phyloP scores from a whole-genome alignment of 2,329 filamentous ascomycete species.

The Diaporthe nobilis region DNA sequence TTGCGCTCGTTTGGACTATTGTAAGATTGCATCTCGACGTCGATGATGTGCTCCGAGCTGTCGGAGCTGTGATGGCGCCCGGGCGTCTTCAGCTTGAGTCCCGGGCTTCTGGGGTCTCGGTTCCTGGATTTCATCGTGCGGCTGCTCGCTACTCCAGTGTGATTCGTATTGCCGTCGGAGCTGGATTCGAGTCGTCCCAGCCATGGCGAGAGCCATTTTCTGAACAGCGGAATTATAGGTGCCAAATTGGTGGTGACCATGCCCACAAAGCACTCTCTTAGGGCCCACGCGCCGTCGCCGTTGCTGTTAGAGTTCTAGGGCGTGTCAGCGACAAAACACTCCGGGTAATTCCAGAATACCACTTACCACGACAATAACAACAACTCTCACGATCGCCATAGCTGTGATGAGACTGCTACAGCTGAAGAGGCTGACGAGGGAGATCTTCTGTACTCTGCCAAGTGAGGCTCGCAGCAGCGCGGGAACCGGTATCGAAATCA shows the following conservation, averaged over 20 bases:
- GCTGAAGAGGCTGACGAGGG: slow-evolving; percentile 38
- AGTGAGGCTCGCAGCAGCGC: slow-evolving; percentile 33
- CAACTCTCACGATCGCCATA: slow-evolving; percentile 31
- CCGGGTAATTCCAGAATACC: background rate
- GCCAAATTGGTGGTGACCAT: slow-evolving; percentile 37
- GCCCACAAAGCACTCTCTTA: slow-evolving; percentile 37
- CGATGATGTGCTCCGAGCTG: slow-evolving; percentile 22
- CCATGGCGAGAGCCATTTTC: slow-evolving; percentile 34
- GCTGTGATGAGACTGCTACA: slow-evolving; percentile 39
- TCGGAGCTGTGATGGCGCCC: slow-evolving; percentile 14
- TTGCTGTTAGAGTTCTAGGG: slow-evolving; percentile 27
- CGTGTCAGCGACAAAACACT: background rate
- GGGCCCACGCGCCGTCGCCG: slow-evolving; percentile 37
- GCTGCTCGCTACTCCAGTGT: background rate
- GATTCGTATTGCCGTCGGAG: background rate
- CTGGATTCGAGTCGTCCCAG: slow-evolving; percentile 14
- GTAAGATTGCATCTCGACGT: slow-evolving; percentile 25
- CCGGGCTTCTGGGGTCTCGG: background rate
- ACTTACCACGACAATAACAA: slow-evolving; percentile 33
- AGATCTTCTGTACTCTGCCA: slow-evolving; percentile 28
- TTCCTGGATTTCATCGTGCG: background rate
- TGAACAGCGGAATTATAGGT: slow-evolving; percentile 32
- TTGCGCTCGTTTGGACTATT: background rate
- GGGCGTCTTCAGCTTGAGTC: background rate
- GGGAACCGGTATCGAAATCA: slow-evolving; percentile 38